Conservation (phyloP, 2,329 filamentous ascomycete genomes). For the Fusarium pseudocircinatum region DNA sequence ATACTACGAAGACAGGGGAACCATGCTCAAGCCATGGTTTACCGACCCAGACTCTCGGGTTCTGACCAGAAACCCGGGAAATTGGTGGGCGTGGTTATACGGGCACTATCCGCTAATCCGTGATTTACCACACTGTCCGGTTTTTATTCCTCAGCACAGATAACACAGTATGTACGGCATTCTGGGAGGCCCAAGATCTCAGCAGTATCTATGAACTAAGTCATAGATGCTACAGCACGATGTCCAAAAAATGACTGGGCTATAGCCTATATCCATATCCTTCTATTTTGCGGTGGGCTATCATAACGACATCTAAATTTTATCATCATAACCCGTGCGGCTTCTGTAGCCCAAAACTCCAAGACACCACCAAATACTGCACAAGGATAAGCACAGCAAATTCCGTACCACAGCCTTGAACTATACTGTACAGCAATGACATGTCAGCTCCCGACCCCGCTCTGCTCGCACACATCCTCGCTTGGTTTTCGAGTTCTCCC, state of each 20-base stretch:
- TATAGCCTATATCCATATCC: not conserved
- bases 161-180: not conserved
- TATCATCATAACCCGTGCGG: conserved; percentile 30
- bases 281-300: conserved; percentile 16
- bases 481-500: conserved; percentile 20
- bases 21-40: conserved; percentile 47
- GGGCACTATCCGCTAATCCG: not conserved
- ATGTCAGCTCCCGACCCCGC: conserved; percentile 35
- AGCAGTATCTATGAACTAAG: not conserved
- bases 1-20: conserved; percentile 42
- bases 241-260: not conserved
- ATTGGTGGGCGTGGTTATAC: conserved; percentile 36
- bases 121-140: not conserved
- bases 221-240: not conserved
- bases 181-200: not conserved
- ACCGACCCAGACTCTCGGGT: conserved; percentile 50
- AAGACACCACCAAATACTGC: conserved; percentile 1
- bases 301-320: conserved; percentile 9
- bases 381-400: conserved; percentile 2
- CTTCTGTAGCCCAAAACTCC: conserved; percentile 4
- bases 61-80: conserved; percentile 47
- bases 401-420: conserved; percentile 3
- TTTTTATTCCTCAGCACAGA: not conserved
- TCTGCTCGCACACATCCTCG: conserved; percentile 21
- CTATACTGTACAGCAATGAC: conserved; percentile 37